Evolutionary conservation across 2,329 filamentous ascomycete genomes (phyloP), one percentile per base, ranked within the genome.

Genomic region (Chaetoscypha palmicola): DNA sequence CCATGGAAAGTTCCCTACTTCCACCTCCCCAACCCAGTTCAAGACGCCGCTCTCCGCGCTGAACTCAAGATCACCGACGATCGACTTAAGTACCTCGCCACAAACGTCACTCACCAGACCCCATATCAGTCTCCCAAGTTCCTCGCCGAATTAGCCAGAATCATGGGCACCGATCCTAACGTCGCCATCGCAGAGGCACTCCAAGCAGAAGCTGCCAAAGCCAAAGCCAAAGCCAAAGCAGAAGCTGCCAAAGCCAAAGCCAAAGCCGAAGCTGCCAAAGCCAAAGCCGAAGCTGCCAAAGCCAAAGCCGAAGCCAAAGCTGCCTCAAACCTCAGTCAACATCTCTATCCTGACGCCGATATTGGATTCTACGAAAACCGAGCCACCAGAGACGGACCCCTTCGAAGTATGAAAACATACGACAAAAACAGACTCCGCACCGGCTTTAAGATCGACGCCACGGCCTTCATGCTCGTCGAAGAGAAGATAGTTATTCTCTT

Each of bases 291-390:
- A 28, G 7, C 7, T 7, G 24, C 24, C 24, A 28, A 28, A 7
- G 24, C 24, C 7, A 28, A 28, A 28, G 24, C 7, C 7, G 7
- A 24, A 33, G n/a, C n/a, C n/a, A n/a, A n/a, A n/a, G n/a, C n/a
- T n/a, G n/a, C n/a, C n/a, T n/a, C n/a, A n/a, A n/a, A n/a, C n/a
- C 4, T 16, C 9, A 10, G 11, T 26, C 19, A 12, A 21, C 12
- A 5, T 33, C 38, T 17, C n/a, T 9, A 2, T 26, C 17, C 28
- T 20, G n/a, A 41, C 28, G 32, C 32, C 10, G 10, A 19, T 10
- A 16, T 23, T n/a, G 30, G 16, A 28, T 36, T 28, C 26, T 42
- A 42, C 21, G 39, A 42, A 21, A 35, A 34, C 31, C 39, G 30
- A 7, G 12, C 7, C 5, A n/a, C 17, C 31, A 3, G 16, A 35